Percentiles rank a stretch among this genome's conserved stretches.
These are phyloP conservation scores for Mortierella alpina DNA, from an alignment of 192 early-diverging fungal genomes.

Conservation along the genomic window DNA sequence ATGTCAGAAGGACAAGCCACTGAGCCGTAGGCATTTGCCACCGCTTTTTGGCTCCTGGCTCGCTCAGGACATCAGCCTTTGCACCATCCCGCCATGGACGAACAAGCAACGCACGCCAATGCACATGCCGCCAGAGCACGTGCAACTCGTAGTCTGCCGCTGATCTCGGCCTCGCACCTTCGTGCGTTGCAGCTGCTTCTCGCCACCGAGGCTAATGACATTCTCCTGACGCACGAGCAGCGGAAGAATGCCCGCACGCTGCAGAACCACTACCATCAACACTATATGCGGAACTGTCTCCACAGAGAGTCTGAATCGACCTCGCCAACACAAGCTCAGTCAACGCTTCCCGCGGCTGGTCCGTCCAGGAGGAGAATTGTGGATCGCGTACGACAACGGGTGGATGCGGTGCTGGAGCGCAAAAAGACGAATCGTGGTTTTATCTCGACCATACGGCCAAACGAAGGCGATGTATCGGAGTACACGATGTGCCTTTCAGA, in stretches of 20 bases:
- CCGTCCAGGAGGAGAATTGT: conserved; percentile 8
- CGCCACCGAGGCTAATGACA: conserved; percentile 39
- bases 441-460: conserved; percentile 12
- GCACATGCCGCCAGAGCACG: conserved; percentile 26
- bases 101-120: conserved; percentile 18
- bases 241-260: conserved; percentile 37
- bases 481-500: conserved; percentile 21
- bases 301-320: background rate
- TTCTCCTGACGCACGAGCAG: conserved; percentile 22
- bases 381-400: conserved; percentile 18
- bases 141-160: conserved; percentile 12
- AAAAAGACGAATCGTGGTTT: conserved; percentile 16
- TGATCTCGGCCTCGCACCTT: conserved; percentile 37
- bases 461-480: conserved; percentile 1
- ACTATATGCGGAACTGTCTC: conserved; percentile 26
- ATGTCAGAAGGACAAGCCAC: too few species aligned
- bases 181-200: conserved; percentile 35
- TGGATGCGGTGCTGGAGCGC: conserved; percentile 16
- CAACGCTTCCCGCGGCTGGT: background rate
- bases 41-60: background rate
- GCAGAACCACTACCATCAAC: conserved; percentile 29
- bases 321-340: background rate
- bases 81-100: conserved; percentile 5
- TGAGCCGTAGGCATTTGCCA: conserved; percentile 10
- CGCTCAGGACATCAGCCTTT: background rate